Conservation (phyloP, 805 yeast genomes). For the Saccharomycopsis fodiens region DNA sequence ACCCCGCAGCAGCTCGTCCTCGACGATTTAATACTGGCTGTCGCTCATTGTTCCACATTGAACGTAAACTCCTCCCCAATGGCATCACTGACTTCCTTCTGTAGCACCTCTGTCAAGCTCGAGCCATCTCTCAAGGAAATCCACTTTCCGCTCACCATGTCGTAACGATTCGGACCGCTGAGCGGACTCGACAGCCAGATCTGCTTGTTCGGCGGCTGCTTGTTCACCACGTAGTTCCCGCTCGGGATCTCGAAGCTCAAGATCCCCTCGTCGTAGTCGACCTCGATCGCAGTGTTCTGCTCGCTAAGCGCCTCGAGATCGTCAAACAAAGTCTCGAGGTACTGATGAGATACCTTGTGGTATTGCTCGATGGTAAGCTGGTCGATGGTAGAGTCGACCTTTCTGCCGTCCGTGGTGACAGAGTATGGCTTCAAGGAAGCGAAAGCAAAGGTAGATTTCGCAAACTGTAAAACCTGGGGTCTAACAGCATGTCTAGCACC, state of each 20-base stretch:
- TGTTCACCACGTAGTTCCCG: constrained; percentile 89
- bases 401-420: constrained; percentile 42
- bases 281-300: constrained; percentile 44
- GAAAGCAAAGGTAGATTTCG: too few relatives aligned
- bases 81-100: constrained; percentile 39
- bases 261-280: constrained; percentile 80
- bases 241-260: constrained; percentile 58
- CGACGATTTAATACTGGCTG: too few relatives aligned
- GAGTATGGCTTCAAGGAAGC: too few relatives aligned
- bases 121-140: constrained; percentile 61
- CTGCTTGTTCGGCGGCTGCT: constrained; percentile 96
- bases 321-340: constrained; percentile 61
- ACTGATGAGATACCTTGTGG: constrained; percentile 55
- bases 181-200: constrained; percentile 93
- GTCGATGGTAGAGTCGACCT: constrained; percentile 45
- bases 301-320: constrained; percentile 65
- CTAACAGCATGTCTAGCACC: too few relatives aligned
- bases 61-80: constrained; percentile 21
- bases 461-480: too few relatives aligned
- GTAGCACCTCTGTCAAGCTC: constrained; percentile 39
- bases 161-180: constrained; percentile 85
- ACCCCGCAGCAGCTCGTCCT: too few relatives aligned
- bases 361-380: constrained; percentile 45
- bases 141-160: constrained; percentile 72
- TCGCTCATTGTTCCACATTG: too few relatives aligned